Base-by-base conservation (phyloP, 768 basidiomycete genomes). In the Coprinellus micaceus region DNA sequence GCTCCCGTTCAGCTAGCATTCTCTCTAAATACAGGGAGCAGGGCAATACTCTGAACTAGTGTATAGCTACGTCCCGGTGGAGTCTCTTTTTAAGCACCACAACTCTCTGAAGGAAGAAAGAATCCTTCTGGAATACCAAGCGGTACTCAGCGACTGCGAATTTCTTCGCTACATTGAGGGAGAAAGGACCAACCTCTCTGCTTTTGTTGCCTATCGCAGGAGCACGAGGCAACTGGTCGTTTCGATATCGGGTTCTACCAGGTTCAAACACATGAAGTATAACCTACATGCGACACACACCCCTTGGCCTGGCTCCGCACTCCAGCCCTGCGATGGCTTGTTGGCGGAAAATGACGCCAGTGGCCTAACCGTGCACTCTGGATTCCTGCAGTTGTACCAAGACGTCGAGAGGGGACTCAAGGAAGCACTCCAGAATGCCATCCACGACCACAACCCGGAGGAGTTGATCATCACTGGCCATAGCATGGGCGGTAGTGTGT, bases 381-480 rank as follows among this genome's bases (percentile, higher is more conserved):
- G 83, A 2, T 84, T 84, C 62, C 83, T 79, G 77, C 62, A 65
- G 15, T 58, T 84, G 49, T 83, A 81, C 60, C 65, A 68, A 53
- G 81, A 80, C 13, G 69, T 81, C 6, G 68, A 68, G 58, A 17
- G 53, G 0, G 53, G 59, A 13, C 68, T 74, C 0, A 56, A 79
- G 5, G 66, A 71, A 21, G 73, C 68, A 5, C 64, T 84, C 19
- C 63, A 64, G 26, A 69, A 71, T 56, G 79, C 73, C 6, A 61
- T 82, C 12, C 36, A 15, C 17, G 47, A 10, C 9, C 47, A 30
- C 28, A 10, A 26, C 2, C 47, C 47, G 28, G 28, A 26, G 12
- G 79, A 81, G 60, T 54, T 84, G n/a, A 73, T 82, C 15, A 60
- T 83, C 28, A 81, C 79, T 0, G 83, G 82, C 1, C 82, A 85